Evolutionary conservation across 768 basidiomycete genomes (phyloP).

Genomic region (Tephrocybe sp.): DNA sequence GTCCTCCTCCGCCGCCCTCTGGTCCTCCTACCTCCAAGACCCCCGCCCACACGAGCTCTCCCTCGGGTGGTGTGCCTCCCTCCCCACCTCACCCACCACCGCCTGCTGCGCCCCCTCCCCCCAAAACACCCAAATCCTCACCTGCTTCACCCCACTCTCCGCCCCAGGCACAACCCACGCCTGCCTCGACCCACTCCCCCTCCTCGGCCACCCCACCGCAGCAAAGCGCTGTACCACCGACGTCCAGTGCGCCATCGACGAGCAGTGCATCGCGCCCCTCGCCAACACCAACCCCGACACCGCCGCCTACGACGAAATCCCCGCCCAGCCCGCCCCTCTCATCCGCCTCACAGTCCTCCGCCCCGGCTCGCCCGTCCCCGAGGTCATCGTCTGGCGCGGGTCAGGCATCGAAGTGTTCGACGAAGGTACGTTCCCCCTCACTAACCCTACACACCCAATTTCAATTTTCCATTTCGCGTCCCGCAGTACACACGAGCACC

Average conservation of each 20-base stretch:
- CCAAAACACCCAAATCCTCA: too few relatives aligned
- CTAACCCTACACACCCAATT: too few relatives aligned
- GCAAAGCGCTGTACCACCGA: slow-evolving; percentile 40
- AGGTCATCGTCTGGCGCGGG: slow-evolving; percentile 73
- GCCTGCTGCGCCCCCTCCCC: slow-evolving; percentile 3
- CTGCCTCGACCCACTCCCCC: slow-evolving; percentile 57
- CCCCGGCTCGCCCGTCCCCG: slow-evolving; percentile 20
- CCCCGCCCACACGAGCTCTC: slow-evolving; percentile 2
- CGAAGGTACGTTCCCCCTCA: slow-evolving; percentile 62
- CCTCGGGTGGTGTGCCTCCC: slow-evolving; percentile 75
- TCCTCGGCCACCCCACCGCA: slow-evolving; percentile 39
- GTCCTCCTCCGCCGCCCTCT: slow-evolving; percentile 33
- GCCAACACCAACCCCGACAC: too few relatives aligned
- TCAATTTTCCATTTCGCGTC: too few relatives aligned
- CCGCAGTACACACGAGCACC: slow-evolving; percentile 54
- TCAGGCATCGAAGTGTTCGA: slow-evolving; percentile 63
- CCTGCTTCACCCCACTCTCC: slow-evolving; percentile 15
- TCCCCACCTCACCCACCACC: too few relatives aligned
- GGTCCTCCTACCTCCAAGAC: slow-evolving; percentile 45
- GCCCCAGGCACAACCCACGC: slow-evolving; percentile 31
- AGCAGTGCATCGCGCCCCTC: slow-evolving; percentile 56
- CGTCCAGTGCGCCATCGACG: slow-evolving; percentile 29
- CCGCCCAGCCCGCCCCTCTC: too few relatives aligned
- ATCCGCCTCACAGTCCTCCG: slow-evolving; percentile 50
- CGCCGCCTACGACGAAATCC: too few relatives aligned